phyloP scores from a whole-genome alignment of 495 filamentous ascomycete genomes.

The Penicillium soppii region DNA sequence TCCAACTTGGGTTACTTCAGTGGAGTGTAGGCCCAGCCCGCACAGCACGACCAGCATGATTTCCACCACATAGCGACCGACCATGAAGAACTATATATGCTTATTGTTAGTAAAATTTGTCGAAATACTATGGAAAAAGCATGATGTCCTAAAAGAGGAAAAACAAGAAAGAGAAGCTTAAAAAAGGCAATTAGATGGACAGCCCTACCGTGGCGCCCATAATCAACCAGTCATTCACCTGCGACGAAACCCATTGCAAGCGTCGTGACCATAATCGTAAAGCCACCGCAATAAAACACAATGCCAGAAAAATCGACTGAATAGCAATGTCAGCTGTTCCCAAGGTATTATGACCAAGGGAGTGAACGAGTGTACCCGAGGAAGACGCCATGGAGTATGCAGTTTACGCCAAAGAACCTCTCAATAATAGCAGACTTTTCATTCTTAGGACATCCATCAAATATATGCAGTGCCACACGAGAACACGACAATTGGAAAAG shows the following conservation, averaged over 20 bases:
- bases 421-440: background rate
- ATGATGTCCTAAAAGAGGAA: background rate
- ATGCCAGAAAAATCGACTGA: constrained; percentile 17
- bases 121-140: background rate
- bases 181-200: background rate
- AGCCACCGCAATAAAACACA: constrained; percentile 12
- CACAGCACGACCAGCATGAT: constrained; percentile 17
- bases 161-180: too few relatives aligned
- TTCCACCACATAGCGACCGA: constrained; percentile 23
- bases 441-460: background rate
- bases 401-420: background rate
- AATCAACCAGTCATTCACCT: constrained; percentile 23
- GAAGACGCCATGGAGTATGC: constrained; percentile 14
- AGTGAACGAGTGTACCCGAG: constrained; percentile 10
- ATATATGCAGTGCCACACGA: background rate
- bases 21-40: constrained; percentile 20
- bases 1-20: constrained; percentile 13
- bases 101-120: background rate
- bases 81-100: constrained; percentile 11
- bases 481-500: background rate
- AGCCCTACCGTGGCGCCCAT: constrained; percentile 16
- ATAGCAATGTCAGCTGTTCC: constrained; percentile 25
- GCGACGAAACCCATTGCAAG: constrained; percentile 5
- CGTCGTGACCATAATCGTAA: constrained; percentile 23
- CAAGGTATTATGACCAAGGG: constrained; percentile 25